Base-by-base conservation (phyloP, 2,329 filamentous ascomycete species). In the Pyrenophora graminea region DNA sequence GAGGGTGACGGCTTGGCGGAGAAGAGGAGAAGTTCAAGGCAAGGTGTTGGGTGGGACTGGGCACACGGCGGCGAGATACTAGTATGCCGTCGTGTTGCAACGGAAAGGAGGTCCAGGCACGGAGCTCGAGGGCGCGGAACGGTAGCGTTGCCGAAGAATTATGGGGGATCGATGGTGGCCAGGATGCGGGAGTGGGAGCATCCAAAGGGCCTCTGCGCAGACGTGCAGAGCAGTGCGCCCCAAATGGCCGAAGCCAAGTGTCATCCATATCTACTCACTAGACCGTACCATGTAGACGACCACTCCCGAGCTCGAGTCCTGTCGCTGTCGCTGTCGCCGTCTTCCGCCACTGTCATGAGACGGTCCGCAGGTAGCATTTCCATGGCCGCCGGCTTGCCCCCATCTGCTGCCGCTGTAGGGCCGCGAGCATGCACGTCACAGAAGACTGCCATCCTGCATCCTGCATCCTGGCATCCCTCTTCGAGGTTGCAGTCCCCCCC, bases 81-180 rank as follows among this genome's bases (percentile, higher is more conserved):
- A 39, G 18, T 30, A 39, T 40, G 41, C 37, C 15, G 36, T 31
- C 13, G 40, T 42, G 38, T 46, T 18, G 39, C 47, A 39, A 18
- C 27, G 33, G 27, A 34, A 42, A 51, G 31, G 37, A 43, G 46
- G 37, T n/a, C 42, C 43, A 44, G 46, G 41, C 51, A 49, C 34
- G 23, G 45, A 15, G 38, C 32, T 34, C 18, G 23, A 32, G 43
- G 39, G 45, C 31, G 51, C 47, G 54, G 51, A 45, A 42, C 51
- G 54, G 48, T 50, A 48, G 54, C 54, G 54, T 38, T 51, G 51
- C 54, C 54, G 54, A 17, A 47, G 40, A 47, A 51, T 45, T 32
- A 51, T 47, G 39, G 54, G 46, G 44, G 51, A 56, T 42, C 45
- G 42, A 48, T 38, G n/a, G 4, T 23, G 31, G 38, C n/a, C n/a